Base-by-base conservation (phyloP, 163 green algal species). In the Scenedesmus sp. region DNA sequence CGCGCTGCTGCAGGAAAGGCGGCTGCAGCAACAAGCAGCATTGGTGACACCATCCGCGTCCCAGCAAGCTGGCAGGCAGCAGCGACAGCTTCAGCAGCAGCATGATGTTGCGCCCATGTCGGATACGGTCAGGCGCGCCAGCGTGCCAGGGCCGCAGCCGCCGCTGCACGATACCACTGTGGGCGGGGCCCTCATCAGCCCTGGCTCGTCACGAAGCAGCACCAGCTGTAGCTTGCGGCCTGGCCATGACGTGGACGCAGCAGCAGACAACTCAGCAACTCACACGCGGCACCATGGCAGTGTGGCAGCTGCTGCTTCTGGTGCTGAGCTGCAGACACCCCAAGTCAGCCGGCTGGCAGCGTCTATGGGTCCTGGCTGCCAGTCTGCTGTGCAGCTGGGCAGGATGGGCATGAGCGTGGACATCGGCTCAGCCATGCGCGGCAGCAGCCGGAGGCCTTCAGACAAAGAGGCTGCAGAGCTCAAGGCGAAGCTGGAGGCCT, bases 201-300 rank as follows among this genome's bases (percentile, higher is more conserved):
- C 85, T n/a, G 68, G 61, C 3, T 82, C 85, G 59, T 82, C 85
- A 68, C 61, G 61, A 44, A 89, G 85, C 85, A 89, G 85, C 46
- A 83, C 40, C 22, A 83, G 85, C 85, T 53, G 85, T 68, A 89
- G 59, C 59, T 3, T 56, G 2, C 33, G 35, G 16, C 51, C 40
- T 40, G 53, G 18, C 20, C 43, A 35, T 76, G 65, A 40, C 30
- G 65, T 76, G 26, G 30, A 20, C 4, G 42, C 78, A 59, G 42
- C 42, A 56, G 40, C 40, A 65, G 40, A 33, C 16, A 35, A 18
- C 13, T 33, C 78, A 33, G 35, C 78, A 43, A 16, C 37, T 7
- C 73, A 49, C 16, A 37, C 37, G 13, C 73, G 37, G 24, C 37
- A 24, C 35, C 73, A n/a, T 33, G 73, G 73, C 73, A 49, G 30